Base-by-base conservation (phyloP, 192 early-diverging fungal species). In the Umbelopsis ramanniana region DNA sequence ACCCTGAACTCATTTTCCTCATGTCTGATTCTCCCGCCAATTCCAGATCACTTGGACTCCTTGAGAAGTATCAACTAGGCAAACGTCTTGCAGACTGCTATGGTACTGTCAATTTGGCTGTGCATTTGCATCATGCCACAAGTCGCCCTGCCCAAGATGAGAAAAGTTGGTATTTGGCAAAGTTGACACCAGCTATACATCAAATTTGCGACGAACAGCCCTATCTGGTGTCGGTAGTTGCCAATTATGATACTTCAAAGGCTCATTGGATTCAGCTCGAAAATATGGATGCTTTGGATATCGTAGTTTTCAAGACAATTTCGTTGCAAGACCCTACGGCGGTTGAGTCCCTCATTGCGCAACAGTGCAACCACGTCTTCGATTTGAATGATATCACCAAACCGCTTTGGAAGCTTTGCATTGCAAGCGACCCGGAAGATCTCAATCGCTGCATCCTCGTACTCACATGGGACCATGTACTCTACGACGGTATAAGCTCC, bases 21-120 rank as follows among this genome's bases (percentile, higher is more conserved):
- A 63, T 63, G 57, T 0, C 57, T 2, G 15, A 29, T 15, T 4
- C 0, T 11, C 6, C 2, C 19, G 4, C 26, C 1, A 54, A 38
- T 21, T 50, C 46, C 33, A 45, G 68, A 26, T 17, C 67, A 8
- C 72, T 85, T 1, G 72, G 79, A 0, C 9, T 72, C 3, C 47
- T 80, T 22, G 74, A 80, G 37, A 80, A 80, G 52, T 80, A 70
- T 29, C 78, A 80, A 38, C 12, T 68, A 17, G 76, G 74, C 14
- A 80, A 80, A 29, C 37, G 48, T 0, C 21, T 80, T 6, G 60
- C 63, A 15, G 24, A 70, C 6, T 66, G 67, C 21, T 80, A 80
- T 57, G 78, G 78, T 14, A 73, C 57, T 12, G 71, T 76, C 33
- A 70, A 24, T 37, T 12, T 71, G 21, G 54, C 78, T 7, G 69